Percentiles rank a stretch among this genome's conserved stretches.
Evolutionary conservation across 2,329 filamentous ascomycete species (phyloP).

Genomic region (Lasiodiplodia sp.): DNA sequence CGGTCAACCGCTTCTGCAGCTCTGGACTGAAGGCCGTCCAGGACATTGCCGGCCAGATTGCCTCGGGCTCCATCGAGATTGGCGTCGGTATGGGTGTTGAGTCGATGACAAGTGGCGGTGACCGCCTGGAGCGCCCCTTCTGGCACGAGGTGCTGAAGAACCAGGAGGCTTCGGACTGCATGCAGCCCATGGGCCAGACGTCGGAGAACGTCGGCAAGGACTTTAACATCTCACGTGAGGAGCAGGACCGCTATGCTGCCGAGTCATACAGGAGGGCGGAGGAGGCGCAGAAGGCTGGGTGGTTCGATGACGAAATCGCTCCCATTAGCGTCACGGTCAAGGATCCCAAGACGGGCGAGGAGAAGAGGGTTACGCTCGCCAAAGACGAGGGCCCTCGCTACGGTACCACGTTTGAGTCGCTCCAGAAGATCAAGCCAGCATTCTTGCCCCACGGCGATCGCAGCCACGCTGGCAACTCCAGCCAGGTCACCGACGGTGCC

Average conservation of each 20-base stretch:
- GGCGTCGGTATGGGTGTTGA: slow-evolving; percentile 90
- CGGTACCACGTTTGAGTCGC: slow-evolving; percentile 83
- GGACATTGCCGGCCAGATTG: slow-evolving; percentile 90
- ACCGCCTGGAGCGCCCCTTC: slow-evolving; percentile 75
- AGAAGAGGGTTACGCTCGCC: slow-evolving; percentile 78
- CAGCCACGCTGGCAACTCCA: slow-evolving; percentile 92
- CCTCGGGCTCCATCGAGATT: slow-evolving; percentile 79
- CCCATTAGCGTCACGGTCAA: slow-evolving; percentile 84
- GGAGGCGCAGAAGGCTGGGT: slow-evolving; percentile 85
- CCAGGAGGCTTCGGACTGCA: slow-evolving; percentile 83
- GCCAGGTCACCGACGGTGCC: slow-evolving; percentile 92
- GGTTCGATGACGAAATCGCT: slow-evolving; percentile 92
- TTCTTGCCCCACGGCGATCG: slow-evolving; percentile 88
- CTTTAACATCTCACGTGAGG: slow-evolving; percentile 81
- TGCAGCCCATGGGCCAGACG: slow-evolving; percentile 97
- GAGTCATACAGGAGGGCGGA: slow-evolving; percentile 91
- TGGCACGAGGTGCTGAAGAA: slow-evolving; percentile 75
- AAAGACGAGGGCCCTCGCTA: slow-evolving; percentile 90
- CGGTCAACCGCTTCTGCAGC: slow-evolving; percentile 95
- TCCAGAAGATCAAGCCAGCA: slow-evolving; percentile 85
- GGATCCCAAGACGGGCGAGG: slow-evolving; percentile 80
- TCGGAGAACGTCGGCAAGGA: slow-evolving; percentile 94
- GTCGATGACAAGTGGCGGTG: slow-evolving; percentile 79
- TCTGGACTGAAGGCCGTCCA: slow-evolving; percentile 95
- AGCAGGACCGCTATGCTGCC: slow-evolving; percentile 84